Conservation (phyloP, 1,284 basidiomycete species). For the Wolfiporia cocos region DNA sequence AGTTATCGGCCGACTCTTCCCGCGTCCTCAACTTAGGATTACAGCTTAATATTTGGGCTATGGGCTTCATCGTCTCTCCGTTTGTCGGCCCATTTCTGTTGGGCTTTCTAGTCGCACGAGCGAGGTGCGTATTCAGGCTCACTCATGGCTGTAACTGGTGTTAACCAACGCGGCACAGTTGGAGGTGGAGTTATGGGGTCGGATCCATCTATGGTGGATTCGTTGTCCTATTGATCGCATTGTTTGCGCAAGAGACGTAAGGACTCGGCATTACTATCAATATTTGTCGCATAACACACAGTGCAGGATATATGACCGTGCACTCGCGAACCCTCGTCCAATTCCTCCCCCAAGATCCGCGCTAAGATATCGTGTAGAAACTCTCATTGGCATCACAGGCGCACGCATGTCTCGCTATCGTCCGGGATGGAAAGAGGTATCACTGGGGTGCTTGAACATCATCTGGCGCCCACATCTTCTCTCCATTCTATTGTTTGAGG, state of each 20-base stretch:
- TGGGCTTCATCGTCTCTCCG: constrained; percentile 62
- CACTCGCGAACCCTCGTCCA: constrained; percentile 39
- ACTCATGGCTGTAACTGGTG: no score
- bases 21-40: neutral
- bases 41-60: constrained; percentile 66
- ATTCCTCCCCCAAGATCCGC: constrained; percentile 33
- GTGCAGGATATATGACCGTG: constrained; percentile 62
- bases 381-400: constrained; percentile 63
- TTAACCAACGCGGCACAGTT: no score
- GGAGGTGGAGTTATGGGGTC: constrained; percentile 71
- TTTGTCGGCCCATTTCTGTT: constrained; percentile 67
- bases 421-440: constrained; percentile 42
- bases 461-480: constrained; percentile 63
- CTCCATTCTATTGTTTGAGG: constrained; percentile 51
- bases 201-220: constrained; percentile 53
- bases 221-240: constrained; percentile 49
- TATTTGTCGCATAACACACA: neutral
- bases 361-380: constrained; percentile 51
- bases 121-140: constrained; percentile 32
- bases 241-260: constrained; percentile 64
- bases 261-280: constrained; percentile 6
- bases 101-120: constrained; percentile 61
- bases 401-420: constrained; percentile 55
- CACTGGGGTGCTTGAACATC: constrained; percentile 44
- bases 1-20: neutral